phyloP scores from a whole-genome alignment of 345 rosid genomes.

The Triadica sebifera region DNA sequence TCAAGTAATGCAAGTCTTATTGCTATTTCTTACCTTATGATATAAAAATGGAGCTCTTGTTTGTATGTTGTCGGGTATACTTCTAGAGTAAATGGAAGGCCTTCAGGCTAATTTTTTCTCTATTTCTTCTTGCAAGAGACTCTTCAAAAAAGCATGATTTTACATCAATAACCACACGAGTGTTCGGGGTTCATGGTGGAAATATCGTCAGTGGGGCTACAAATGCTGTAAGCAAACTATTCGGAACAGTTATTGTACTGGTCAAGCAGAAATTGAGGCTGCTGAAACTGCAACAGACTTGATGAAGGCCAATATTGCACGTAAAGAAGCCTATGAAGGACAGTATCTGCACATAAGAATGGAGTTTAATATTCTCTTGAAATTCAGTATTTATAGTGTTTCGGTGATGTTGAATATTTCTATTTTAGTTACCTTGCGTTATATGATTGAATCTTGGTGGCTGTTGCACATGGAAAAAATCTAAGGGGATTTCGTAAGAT shows the following conservation, averaged over 20 bases:
- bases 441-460: no score
- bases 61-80: not conserved
- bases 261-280: slow-evolving; percentile 72
- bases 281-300: slow-evolving; percentile 63
- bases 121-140: slow-evolving; percentile 34
- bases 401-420: no score
- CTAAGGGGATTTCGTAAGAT: no score
- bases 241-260: slow-evolving; percentile 74
- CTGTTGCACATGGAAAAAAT: no score
- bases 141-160: slow-evolving; percentile 57
- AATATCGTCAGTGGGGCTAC: slow-evolving; percentile 81
- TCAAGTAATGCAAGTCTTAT: no score
- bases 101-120: not conserved
- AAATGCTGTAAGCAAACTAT: slow-evolving; percentile 68
- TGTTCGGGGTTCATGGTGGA: slow-evolving; percentile 95
- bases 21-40: no score
- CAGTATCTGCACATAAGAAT: no score
- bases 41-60: no score
- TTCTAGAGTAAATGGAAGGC: not conserved
- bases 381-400: no score
- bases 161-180: slow-evolving; percentile 59
- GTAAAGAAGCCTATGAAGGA: slow-evolving; percentile 53
- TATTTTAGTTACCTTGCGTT: no score
- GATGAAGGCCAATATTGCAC: slow-evolving; percentile 65
- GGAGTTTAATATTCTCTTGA: no score